These are phyloP conservation scores for Apophysomyces elegans DNA, from an alignment of 371 early-diverging fungal species.

Conservation along the genomic window DNA sequence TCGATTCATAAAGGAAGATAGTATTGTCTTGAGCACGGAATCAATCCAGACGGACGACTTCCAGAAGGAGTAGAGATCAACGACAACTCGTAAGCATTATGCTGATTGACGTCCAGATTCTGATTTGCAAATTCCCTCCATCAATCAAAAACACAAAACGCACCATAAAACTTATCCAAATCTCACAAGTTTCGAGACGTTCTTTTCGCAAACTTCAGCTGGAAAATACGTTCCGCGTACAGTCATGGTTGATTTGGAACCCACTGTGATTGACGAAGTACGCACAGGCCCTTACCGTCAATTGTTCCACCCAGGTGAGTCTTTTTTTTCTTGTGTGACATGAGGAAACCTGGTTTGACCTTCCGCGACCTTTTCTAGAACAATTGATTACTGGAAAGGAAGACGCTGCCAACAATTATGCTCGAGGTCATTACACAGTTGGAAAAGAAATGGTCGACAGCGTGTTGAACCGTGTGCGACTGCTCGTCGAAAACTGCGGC, in stretches of 20 bases:
- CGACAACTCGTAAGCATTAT: constrained; percentile 16
- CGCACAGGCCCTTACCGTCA: constrained; percentile 95
- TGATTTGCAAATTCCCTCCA: not conserved
- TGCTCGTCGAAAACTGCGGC: constrained; percentile 96
- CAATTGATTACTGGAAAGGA: constrained; percentile 98
- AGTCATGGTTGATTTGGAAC: constrained; percentile 97
- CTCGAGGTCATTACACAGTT: constrained; percentile 99
- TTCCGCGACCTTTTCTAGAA: constrained; percentile 30
- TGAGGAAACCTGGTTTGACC: not conserved
- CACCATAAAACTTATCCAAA: not conserved
- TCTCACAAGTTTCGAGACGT: constrained; percentile 62
- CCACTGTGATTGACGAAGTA: constrained; percentile 96
- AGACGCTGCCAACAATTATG: constrained; percentile 99
- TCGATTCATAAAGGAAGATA: not conserved
- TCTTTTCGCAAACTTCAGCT: constrained; percentile 94
- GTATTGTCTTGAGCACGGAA: constrained; percentile 98
- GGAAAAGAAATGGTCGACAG: constrained; percentile 98
- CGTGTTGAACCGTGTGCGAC: constrained; percentile 96
- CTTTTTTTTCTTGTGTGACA: not conserved
- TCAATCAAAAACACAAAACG: not conserved
- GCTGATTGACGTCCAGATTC: not conserved
- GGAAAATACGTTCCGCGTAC: constrained; percentile 99
- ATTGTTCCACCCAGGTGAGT: constrained; percentile 92
- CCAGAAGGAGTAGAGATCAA: constrained; percentile 47
- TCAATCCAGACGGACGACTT: constrained; percentile 91